Evolutionary conservation across 257 asterid genomes (phyloP), one percentile per base, ranked within the genome.

Genomic region (Pogostemon cablin): DNA sequence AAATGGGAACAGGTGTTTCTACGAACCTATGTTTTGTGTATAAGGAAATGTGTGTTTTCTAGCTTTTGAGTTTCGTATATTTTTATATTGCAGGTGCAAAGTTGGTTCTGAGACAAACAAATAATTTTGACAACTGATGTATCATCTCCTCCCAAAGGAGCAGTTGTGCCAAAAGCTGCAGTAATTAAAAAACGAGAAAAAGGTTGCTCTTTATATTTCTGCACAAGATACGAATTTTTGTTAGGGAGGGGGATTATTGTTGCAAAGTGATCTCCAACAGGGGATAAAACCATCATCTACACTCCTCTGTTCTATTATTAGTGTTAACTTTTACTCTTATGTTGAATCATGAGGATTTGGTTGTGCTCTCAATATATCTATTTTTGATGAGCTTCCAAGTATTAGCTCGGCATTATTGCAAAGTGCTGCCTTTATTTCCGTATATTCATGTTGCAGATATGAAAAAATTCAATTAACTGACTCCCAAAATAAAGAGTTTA

Each of bases 1-100:
- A 72, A 75, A 77, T 83, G 92, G 89, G 88, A 85, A 66, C 96
- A 87, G 95, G 99, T 91, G 75, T 37, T 72, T 84, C 78, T 72
- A 55, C 50, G 32, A 12, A 56, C 11, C 61, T 34, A 32, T 10
- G 3, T 63, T 35, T 53, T 32, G 37, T 48, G 10, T 32, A 37
- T 12, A 41, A 1, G 44, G 32, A 25, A 25, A n/a, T 3, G 7
- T 55, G 68, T 47, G 3, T 54, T 35, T 15, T 69, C 35, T 7
- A 35, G 65, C 44, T 50, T 61, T 52, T 66, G 43, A 67, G 6
- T 69, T 65, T 52, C 34, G 6, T 11, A 46, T 17, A 15, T 25
- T 75, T 2, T 46, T 48, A 64, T 47, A 41, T 62, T 69, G 41
- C 73, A 93, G 99, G 97, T 91, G 75, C 81, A 78, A 69, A 57